Conservation (phyloP, 2,329 filamentous ascomycete genomes). For the Sporothrix variecibatus region DNA sequence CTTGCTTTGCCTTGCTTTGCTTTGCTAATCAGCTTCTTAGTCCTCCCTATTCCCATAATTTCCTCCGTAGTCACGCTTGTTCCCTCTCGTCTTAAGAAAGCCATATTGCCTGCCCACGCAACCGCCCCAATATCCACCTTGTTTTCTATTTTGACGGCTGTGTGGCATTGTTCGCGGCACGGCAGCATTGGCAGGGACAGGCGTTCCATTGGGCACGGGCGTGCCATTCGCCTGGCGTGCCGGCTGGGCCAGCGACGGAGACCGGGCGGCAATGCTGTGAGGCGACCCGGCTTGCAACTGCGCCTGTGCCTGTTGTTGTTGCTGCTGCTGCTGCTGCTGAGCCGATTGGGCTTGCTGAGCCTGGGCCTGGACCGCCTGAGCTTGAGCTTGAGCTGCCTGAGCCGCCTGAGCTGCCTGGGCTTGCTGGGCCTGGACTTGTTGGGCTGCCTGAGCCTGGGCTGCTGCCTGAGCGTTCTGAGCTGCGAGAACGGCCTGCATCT, state of each 20-base stretch:
- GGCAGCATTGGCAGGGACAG: not conserved
- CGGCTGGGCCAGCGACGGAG: slow-evolving; percentile 11
- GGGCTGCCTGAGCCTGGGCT: not conserved
- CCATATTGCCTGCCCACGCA: not conserved
- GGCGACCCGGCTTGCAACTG: slow-evolving; percentile 1
- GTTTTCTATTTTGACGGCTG: slow-evolving; percentile 6
- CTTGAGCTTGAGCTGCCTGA: slow-evolving; percentile 1
- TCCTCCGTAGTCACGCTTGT: too few relatives aligned
- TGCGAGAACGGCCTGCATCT: slow-evolving; percentile 35
- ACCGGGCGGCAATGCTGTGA: not conserved
- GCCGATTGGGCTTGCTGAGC: not conserved
- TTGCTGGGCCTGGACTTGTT: slow-evolving; percentile 44
- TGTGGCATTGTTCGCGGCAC: not conserved
- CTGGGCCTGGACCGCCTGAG: not conserved
- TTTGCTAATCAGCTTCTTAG: not conserved
- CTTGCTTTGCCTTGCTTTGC: not conserved
- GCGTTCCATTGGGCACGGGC: slow-evolving; percentile 3
- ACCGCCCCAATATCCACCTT: not conserved
- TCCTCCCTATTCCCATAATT: not conserved
- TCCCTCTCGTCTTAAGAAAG: too few relatives aligned
- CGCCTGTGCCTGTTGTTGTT: not conserved
- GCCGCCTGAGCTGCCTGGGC: slow-evolving; percentile 7
- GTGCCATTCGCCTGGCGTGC: not conserved
- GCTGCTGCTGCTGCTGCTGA: not conserved
- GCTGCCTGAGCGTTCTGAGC: slow-evolving; percentile 36